These are phyloP conservation scores for Phalaenopsis hybrid DNA, from an alignment of 116 monocot genomes.

Conservation along the genomic window DNA sequence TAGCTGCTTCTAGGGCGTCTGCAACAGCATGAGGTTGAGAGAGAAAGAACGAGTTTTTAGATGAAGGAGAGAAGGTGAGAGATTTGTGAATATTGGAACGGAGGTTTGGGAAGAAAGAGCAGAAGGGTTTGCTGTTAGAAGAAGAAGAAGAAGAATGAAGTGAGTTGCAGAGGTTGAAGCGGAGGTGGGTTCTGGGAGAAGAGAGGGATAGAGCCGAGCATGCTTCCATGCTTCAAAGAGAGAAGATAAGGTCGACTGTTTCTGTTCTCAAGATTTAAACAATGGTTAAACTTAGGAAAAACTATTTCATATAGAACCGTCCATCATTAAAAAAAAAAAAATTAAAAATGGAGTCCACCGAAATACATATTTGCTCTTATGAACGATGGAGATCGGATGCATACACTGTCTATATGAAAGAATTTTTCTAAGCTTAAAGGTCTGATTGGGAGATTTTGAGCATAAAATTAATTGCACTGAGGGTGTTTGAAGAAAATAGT, in stretches of 20 bases:
- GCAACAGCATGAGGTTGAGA: conserved; percentile 28
- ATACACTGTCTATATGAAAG: too few species aligned
- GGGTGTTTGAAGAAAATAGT: too few species aligned
- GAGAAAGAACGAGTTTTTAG: conserved; percentile 11
- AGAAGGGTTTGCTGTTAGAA: background rate
- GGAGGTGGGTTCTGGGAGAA: conserved; percentile 39
- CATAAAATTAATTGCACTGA: too few species aligned
- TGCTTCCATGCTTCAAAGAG: conserved; percentile 25
- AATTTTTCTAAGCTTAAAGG: too few species aligned
- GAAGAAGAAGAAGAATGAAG: conserved; percentile 1
- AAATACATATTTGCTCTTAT: too few species aligned
- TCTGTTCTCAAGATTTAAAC: background rate
- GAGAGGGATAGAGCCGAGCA: conserved; percentile 25
- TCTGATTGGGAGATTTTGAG: too few species aligned
- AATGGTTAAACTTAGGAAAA: too few species aligned
- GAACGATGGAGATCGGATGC: too few species aligned
- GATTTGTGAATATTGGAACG: conserved; percentile 11
- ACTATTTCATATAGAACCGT: too few species aligned
- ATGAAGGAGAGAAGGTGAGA: conserved; percentile 8
- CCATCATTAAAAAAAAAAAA: too few species aligned
- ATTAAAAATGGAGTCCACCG: too few species aligned
- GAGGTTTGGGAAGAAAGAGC: conserved; percentile 13
- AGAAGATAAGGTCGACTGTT: background rate
- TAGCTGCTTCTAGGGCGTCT: conserved; percentile 31
- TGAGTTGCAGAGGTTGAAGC: conserved; percentile 25